Evolutionary conservation across 176 grass and related monocot genomes (phyloP), one percentile per base, ranked within the genome.

Genomic region (Musa troglodytarum): DNA sequence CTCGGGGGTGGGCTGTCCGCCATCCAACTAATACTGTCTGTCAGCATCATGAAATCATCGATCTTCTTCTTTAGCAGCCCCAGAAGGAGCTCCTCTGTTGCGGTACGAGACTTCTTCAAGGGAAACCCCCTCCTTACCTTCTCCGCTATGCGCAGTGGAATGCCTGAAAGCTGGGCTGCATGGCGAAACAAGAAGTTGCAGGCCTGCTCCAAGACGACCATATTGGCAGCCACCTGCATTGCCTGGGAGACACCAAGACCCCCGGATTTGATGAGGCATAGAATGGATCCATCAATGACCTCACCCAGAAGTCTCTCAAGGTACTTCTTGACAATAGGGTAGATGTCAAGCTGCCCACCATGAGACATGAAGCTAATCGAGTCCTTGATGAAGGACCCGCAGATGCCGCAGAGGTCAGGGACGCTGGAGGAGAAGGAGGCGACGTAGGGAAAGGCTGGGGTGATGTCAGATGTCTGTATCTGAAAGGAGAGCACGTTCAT

Each of bases 351-450:
- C 64, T 88, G 88, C 59, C 96, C 91, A 4, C 96, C 96, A 68
- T 99, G 96, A 34, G 91, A 92, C 87, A 99, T 87, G 86, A 99
- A 94, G 70, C 96, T 99, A 53, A 99, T 88, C 65, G 96, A 99
- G 68, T 94, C 91, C 82, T 92, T 88, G 59, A 95, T 84, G 79
- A 99, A 99, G 50, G 96, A 99, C n/a, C 96, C 88, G 28, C 89
- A 85, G 1, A 99, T 99, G 70, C 91, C 86, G 71, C 96, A 99
- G 63, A 95, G 89, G 72, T 92, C 88, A 7, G 96, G 96, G 64
- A 99, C 91, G 8, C 88, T 92, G 65, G 88, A 86, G 9, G 90
- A 94, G 71, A 99, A 99, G 0, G 86, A 88, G 2, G 96, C 96
- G 17, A 99, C 88, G 63, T 89, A 99, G 54, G 96, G 96, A 80